phyloP scores from a whole-genome alignment of 805 yeast species.

The Zygotorulaspora sp. region DNA sequence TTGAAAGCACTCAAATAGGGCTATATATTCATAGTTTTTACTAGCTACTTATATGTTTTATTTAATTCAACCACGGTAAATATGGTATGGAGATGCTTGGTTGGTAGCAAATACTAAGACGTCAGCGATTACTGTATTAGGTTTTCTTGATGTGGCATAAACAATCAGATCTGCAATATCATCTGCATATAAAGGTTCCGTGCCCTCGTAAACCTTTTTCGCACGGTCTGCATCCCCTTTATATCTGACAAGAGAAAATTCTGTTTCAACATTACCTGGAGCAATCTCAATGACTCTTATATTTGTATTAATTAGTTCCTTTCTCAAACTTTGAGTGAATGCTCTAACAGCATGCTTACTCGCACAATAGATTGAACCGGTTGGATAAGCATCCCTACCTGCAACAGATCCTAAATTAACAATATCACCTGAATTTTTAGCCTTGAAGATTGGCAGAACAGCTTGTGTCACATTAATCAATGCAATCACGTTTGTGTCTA shows the following conservation, averaged over 20 bases:
- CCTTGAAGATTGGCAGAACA: slow-evolving; percentile 64
- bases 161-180: slow-evolving; percentile 61
- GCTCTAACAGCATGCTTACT: slow-evolving; percentile 69
- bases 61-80: slow-evolving; percentile 41
- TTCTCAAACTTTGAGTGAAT: slow-evolving; percentile 66
- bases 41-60: neutral
- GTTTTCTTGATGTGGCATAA: slow-evolving; percentile 52
- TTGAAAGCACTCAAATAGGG: slow-evolving; percentile 7
- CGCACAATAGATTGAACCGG: slow-evolving; percentile 75
- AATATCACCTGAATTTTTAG: slow-evolving; percentile 66
- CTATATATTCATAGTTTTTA: neutral
- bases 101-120: slow-evolving; percentile 76
- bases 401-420: slow-evolving; percentile 75
- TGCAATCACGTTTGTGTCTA: slow-evolving; percentile 84
- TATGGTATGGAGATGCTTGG: slow-evolving; percentile 75
- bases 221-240: slow-evolving; percentile 54
- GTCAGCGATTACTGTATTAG: slow-evolving; percentile 63
- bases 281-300: slow-evolving; percentile 63
- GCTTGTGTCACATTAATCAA: slow-evolving; percentile 80
- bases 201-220: slow-evolving; percentile 50
- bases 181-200: slow-evolving; percentile 52
- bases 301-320: slow-evolving; percentile 66
- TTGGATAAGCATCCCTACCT: slow-evolving; percentile 74
- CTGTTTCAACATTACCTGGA: slow-evolving; percentile 70
- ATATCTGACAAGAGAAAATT: slow-evolving; percentile 56